phyloP scores from a whole-genome alignment of 116 monocot genomes.

The Dioscorea cayenensis region DNA sequence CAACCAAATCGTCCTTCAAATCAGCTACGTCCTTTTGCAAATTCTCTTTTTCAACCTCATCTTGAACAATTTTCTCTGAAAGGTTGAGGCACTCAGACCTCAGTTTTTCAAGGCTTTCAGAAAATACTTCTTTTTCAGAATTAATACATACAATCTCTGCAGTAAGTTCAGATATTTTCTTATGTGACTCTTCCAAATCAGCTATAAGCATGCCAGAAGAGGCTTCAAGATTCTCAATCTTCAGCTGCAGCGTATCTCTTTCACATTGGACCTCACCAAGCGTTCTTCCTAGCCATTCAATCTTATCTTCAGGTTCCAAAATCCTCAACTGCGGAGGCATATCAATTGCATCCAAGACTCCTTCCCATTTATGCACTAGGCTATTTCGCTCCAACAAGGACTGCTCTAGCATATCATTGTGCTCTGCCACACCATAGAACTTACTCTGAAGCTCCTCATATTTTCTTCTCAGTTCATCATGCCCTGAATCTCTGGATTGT shows the following conservation, averaged over 20 bases:
- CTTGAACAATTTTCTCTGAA: slow-evolving; percentile 53
- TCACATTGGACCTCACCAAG: slow-evolving; percentile 55
- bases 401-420: slow-evolving; percentile 93
- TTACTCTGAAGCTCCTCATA: slow-evolving; percentile 67
- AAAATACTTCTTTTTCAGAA: slow-evolving; percentile 64
- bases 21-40: slow-evolving; percentile 48
- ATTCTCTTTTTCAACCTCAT: slow-evolving; percentile 56
- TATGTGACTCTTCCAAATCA: slow-evolving; percentile 62
- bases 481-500: slow-evolving; percentile 19
- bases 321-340: slow-evolving; percentile 59
- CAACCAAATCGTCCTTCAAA: slow-evolving; percentile 45
- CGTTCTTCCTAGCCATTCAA: slow-evolving; percentile 60
- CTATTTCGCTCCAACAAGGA: slow-evolving; percentile 80
- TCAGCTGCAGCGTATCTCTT: slow-evolving; percentile 62
- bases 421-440: slow-evolving; percentile 85
- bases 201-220: slow-evolving; percentile 60
- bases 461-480: slow-evolving; percentile 59
- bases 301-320: slow-evolving; percentile 53
- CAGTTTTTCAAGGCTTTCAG: slow-evolving; percentile 56
- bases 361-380: slow-evolving; percentile 83
- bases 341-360: slow-evolving; percentile 55
- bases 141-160: slow-evolving; percentile 48
- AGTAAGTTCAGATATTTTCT: slow-evolving; percentile 63
- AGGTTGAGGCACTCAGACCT: slow-evolving; percentile 47
- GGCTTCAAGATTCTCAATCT: slow-evolving; percentile 63